Evolutionary conservation across 1,284 basidiomycete genomes (phyloP), one percentile per base, ranked within the genome.

Genomic region (Microbotryum lychnidis-dioicae): DNA sequence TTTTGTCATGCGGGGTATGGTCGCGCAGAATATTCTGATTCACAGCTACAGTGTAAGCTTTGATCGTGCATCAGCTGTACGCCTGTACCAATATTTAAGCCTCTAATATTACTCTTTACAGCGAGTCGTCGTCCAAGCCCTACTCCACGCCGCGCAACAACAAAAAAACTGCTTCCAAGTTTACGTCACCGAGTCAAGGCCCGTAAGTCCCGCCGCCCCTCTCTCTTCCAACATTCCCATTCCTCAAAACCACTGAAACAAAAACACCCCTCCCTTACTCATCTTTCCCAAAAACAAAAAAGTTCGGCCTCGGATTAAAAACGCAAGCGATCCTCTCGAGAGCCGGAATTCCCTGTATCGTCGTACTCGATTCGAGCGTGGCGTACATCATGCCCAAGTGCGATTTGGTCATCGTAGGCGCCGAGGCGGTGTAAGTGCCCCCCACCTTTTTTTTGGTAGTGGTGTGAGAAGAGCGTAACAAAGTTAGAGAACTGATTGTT

Each of bases 381-480:
- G 91, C 91, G 23, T 98, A 97, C 78, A 85, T 91, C 66, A 97
- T 98, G 87, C 89, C 94, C 69, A 87, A 89, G 63, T 86, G 91
- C 20, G 91, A 98, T 76, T 86, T 97, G 72, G 89, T 94, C 52
- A 83, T 99, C 48, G 91, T 97, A 27, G 94, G 94, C 10, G 92
- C 91, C 27, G 94, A 99, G 78, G 94, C 93, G 7, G 93, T 99
- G 18, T 42, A 42, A 16, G 37, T 42, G 27, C 27, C 27, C 25
- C 25, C 25, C 25, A 2, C 25, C 25, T 25, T 25, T 25, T 25
- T 3, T 0, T 27, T 27, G 6, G 27, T 1, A 27, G 27, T 27
- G 27, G 27, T 27, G 27, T 27, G 27, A 6, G 27, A 27, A 1
- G 27, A 27, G 6, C 27, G 27, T 27, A 25, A 25, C 2, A 25